Conservation (phyloP, 2,329 filamentous ascomycete genomes). For the Fusarium pininemorale region DNA sequence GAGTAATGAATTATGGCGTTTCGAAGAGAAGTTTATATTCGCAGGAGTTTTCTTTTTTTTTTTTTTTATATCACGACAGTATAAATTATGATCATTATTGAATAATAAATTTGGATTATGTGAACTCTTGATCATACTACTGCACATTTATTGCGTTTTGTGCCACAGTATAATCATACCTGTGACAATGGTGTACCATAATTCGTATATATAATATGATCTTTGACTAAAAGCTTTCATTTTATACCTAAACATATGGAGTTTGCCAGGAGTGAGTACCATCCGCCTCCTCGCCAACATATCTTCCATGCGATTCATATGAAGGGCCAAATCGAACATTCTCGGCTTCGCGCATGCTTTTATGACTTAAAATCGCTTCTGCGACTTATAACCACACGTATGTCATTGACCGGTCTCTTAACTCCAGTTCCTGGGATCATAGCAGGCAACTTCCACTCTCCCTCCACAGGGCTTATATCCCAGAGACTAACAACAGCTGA, state of each 20-base stretch:
- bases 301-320: neutral
- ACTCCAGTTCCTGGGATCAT: conserved; percentile 24
- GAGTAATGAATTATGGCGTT: neutral
- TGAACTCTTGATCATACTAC: neutral
- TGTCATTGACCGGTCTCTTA: conserved; percentile 20
- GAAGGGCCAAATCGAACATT: neutral
- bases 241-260: neutral
- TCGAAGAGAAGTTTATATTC: neutral
- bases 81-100: neutral
- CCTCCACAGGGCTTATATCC: conserved; percentile 17
- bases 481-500: conserved; percentile 30
- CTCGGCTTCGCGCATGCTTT: too few species aligned
- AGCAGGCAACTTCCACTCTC: conserved; percentile 19
- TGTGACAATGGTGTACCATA: too few species aligned
- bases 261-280: neutral
- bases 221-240: neutral
- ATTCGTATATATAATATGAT: neutral
- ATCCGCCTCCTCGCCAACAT: neutral
- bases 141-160: neutral
- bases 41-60: neutral
- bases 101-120: neutral
- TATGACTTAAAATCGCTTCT: neutral
- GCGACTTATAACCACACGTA: conserved; percentile 33
- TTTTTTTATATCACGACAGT: neutral
- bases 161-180: neutral